Conservation (phyloP, 2,329 filamentous ascomycete species). For the Cordyceps farinosa region DNA sequence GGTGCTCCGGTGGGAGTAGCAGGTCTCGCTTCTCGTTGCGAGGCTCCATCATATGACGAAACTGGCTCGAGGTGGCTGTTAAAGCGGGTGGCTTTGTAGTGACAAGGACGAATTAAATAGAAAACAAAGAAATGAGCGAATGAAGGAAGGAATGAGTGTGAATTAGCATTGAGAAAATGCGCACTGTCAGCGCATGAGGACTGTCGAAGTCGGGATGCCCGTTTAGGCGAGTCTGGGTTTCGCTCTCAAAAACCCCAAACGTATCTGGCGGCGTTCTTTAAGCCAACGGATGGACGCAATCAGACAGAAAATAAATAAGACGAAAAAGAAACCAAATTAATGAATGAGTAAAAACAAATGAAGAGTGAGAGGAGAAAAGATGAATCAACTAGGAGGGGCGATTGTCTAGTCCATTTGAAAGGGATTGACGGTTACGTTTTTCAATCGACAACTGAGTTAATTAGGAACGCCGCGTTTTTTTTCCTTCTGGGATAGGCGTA, state of each 20-base stretch:
- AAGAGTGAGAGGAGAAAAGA: not conserved
- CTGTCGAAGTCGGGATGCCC: not conserved
- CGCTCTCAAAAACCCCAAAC: not conserved
- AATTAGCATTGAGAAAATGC: not conserved
- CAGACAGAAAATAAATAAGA: not conserved
- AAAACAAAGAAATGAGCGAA: not conserved
- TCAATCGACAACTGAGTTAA: not conserved
- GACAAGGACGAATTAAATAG: not conserved
- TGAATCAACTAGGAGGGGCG: not conserved
- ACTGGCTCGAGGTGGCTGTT: not conserved
- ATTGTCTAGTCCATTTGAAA: not conserved
- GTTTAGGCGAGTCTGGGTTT: not conserved
- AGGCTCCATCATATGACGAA: not conserved
- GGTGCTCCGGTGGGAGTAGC: not conserved
- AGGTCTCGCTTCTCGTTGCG: constrained; percentile 5
- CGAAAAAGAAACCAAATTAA: not conserved
- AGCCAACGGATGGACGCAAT: not conserved
- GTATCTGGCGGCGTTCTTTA: not conserved
- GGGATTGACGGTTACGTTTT: not conserved
- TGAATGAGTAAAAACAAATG: not conserved
- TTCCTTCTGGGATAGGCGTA: not conserved
- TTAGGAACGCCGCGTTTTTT: not conserved
- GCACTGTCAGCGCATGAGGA: not conserved
- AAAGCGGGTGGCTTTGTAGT: not conserved
- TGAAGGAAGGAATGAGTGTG: not conserved